These are phyloP conservation scores for Debaryomycetaceae sp. DNA, from an alignment of 1,139 yeast species.

Conservation along the genomic window DNA sequence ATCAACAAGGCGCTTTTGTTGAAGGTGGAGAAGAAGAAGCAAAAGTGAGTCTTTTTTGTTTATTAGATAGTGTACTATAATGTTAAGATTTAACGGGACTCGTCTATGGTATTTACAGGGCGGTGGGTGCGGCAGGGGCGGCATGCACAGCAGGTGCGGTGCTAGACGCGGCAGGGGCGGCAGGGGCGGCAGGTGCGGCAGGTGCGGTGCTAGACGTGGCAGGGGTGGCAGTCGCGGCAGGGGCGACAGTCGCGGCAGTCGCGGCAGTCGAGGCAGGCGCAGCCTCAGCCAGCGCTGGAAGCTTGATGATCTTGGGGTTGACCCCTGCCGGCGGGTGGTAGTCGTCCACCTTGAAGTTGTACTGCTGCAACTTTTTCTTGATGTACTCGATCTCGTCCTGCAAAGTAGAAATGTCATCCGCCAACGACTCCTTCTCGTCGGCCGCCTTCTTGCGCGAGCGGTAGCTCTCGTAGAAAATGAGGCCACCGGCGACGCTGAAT, in stretches of 20 bases:
- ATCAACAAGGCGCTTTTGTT: conserved; percentile 89
- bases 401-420: conserved; percentile 63
- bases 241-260: background rate
- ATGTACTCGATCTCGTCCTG: conserved; percentile 70
- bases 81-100: too few species aligned
- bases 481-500: conserved; percentile 73
- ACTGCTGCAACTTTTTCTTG: conserved; percentile 39
- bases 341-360: conserved; percentile 43
- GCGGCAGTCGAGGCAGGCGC: background rate
- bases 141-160: background rate
- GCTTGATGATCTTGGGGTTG: conserved; percentile 39
- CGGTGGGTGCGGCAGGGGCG: background rate
- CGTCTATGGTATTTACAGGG: too few species aligned
- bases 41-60: conserved; percentile 21
- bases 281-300: too few species aligned
- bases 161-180: background rate
- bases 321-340: conserved; percentile 44
- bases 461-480: conserved; percentile 70
- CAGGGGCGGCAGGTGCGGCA: conserved; percentile 1
- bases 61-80: too few species aligned
- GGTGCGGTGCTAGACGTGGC: conserved; percentile 1
- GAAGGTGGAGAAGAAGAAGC: conserved; percentile 86
- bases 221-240: background rate
- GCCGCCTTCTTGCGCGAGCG: conserved; percentile 65
- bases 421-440: conserved; percentile 56